These are phyloP conservation scores for Falciphora oryzae DNA, from an alignment of 2,329 filamentous ascomycete species.

Conservation along the genomic window DNA sequence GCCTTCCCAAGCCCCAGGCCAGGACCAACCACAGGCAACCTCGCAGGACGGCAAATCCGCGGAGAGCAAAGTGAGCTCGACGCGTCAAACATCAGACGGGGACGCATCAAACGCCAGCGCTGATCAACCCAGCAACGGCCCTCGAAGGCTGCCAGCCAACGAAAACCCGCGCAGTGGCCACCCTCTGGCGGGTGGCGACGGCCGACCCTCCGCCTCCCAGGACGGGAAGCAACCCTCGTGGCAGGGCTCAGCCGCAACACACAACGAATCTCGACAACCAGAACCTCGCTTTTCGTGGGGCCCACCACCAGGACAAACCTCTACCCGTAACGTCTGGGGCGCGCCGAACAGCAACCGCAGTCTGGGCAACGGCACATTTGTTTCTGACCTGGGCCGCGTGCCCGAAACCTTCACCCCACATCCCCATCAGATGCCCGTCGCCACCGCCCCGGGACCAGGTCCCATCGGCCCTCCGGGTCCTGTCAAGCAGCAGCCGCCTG, in stretches of 20 bases:
- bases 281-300: constrained; percentile 9
- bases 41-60: not conserved
- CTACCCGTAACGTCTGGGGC: constrained; percentile 64
- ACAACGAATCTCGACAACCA: constrained; percentile 15
- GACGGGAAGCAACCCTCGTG: constrained; percentile 30
- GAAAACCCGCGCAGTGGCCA: not conserved
- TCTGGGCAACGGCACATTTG: constrained; percentile 74
- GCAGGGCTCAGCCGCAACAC: constrained; percentile 30
- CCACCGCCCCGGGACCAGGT: constrained; percentile 29
- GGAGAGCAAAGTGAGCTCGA: not conserved
- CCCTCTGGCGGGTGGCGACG: not conserved
- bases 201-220: not conserved
- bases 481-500: constrained; percentile 22
- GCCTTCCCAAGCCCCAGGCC: not conserved
- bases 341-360: constrained; percentile 65
- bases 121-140: not conserved
- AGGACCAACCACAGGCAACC: not conserved
- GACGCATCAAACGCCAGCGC: not conserved
- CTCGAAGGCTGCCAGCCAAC: not conserved
- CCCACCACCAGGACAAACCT: constrained; percentile 27
- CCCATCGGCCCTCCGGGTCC: constrained; percentile 35
- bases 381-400: constrained; percentile 49
- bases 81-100: not conserved
- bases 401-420: constrained; percentile 33
- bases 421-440: constrained; percentile 25